Evolutionary conservation across 2,329 filamentous ascomycete species (phyloP).

Genomic region (Graphilbum ipis-grandicollis): DNA sequence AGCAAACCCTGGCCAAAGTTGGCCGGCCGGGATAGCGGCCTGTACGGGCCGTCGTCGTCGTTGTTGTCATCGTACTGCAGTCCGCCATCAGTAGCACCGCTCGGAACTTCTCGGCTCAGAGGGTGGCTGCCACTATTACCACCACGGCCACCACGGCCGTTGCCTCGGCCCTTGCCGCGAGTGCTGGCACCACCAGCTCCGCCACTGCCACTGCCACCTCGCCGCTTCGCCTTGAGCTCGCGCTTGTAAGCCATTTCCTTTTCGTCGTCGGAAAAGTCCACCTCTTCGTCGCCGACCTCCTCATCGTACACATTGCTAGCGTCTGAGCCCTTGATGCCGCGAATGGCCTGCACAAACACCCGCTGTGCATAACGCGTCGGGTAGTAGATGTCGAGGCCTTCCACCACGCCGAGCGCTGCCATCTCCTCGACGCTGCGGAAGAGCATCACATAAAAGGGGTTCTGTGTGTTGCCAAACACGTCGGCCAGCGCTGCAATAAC

Average conservation of each 20-base stretch:
- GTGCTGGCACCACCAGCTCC: too few relatives aligned
- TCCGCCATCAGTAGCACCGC: neutral
- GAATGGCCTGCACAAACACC: slow-evolving; percentile 73
- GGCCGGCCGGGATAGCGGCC: slow-evolving; percentile 49
- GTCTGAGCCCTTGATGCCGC: slow-evolving; percentile 71
- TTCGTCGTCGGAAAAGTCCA: slow-evolving; percentile 95
- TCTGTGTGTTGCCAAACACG: slow-evolving; percentile 68
- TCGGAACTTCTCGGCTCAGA: slow-evolving; percentile 16
- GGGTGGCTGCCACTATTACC: slow-evolving; percentile 17
- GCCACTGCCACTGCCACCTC: slow-evolving; percentile 13
- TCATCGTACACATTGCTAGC: slow-evolving; percentile 93
- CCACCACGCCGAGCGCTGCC: slow-evolving; percentile 37
- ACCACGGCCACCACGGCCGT: slow-evolving; percentile 15
- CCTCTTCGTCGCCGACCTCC: slow-evolving; percentile 68
- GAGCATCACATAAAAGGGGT: slow-evolving; percentile 70
- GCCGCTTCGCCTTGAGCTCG: slow-evolving; percentile 48
- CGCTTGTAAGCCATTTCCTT: slow-evolving; percentile 71
- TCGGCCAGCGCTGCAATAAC: slow-evolving; percentile 74
- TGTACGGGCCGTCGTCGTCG: slow-evolving; percentile 52
- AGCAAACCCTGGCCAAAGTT: slow-evolving; percentile 36
- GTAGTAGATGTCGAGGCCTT: slow-evolving; percentile 62
- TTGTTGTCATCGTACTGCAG: slow-evolving; percentile 21
- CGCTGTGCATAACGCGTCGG: slow-evolving; percentile 61
- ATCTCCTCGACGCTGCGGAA: slow-evolving; percentile 25
- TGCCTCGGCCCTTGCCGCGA: too few relatives aligned